phyloP scores from a whole-genome alignment of 2,329 filamentous ascomycete genomes.

The Penicillium frequentans region DNA sequence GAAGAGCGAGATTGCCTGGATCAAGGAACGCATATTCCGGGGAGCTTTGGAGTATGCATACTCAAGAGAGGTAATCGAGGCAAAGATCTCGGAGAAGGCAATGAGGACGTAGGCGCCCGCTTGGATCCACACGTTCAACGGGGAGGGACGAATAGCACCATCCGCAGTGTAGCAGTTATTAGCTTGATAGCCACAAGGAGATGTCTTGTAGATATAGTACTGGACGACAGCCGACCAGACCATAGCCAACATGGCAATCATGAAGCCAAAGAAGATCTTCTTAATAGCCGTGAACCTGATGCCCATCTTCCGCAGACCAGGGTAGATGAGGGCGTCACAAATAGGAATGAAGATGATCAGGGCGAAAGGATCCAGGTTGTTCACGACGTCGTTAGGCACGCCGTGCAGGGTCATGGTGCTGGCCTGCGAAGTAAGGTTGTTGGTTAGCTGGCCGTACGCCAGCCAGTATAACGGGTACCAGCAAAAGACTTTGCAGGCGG shows the following conservation, averaged over 20 bases:
- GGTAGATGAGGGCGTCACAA: conserved; percentile 54
- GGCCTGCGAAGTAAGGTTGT: conserved; percentile 57
- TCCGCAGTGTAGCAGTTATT: conserved; percentile 50
- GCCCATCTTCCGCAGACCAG: conserved; percentile 46
- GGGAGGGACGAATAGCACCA: conserved; percentile 53
- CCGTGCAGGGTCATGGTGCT: conserved; percentile 54
- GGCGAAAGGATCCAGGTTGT: conserved; percentile 55
- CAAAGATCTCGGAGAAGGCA: conserved; percentile 61
- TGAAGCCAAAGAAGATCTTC: conserved; percentile 54
- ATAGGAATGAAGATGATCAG: conserved; percentile 57
- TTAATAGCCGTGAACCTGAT: conserved; percentile 56
- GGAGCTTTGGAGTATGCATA: conserved; percentile 78
- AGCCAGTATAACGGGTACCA: conserved; percentile 55
- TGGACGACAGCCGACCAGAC: conserved; percentile 52
- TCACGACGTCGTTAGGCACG: conserved; percentile 57
- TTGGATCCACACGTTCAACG: conserved; percentile 62
- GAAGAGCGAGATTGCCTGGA: conserved; percentile 67
- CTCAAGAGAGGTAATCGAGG: conserved; percentile 64
- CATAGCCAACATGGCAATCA: conserved; percentile 50
- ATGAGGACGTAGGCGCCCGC: conserved; percentile 52
- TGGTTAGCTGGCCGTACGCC: conserved; percentile 56
- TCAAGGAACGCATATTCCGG: conserved; percentile 75
- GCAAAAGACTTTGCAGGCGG: conserved; percentile 69
- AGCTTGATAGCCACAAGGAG: conserved; percentile 59
- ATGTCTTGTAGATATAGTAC: conserved; percentile 58